phyloP scores from a whole-genome alignment of 768 basidiomycete species.

The Infundibulicybe gibba region DNA sequence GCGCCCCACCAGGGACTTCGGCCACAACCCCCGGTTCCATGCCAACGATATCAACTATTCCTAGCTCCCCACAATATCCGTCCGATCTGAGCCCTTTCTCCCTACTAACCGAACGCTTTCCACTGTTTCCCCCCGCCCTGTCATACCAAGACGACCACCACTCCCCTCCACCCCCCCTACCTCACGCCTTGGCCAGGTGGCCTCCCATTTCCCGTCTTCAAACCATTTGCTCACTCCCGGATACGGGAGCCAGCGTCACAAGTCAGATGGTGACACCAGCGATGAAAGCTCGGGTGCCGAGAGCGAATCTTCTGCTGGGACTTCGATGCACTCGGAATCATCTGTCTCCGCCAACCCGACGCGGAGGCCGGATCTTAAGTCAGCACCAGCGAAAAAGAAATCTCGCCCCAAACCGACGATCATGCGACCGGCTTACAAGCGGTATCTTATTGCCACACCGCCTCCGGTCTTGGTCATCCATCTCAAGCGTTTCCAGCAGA shows the following conservation, averaged over 20 bases:
- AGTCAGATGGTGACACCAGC: slow-evolving; percentile 15
- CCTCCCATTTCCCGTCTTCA: slow-evolving; percentile 9
- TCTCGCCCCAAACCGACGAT: slow-evolving; percentile 56
- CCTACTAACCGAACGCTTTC: not conserved
- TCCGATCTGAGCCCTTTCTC: slow-evolving; percentile 14
- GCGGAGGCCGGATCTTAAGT: slow-evolving; percentile 7
- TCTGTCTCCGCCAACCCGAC: slow-evolving; percentile 5
- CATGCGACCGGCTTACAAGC: slow-evolving; percentile 85
- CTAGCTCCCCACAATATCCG: slow-evolving; percentile 19
- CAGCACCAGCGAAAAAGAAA: slow-evolving; percentile 20
- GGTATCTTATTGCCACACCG: slow-evolving; percentile 83
- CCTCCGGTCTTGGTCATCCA: slow-evolving; percentile 91
- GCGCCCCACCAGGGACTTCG: no score
- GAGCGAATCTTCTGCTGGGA: slow-evolving; percentile 35
- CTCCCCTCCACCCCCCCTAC: slow-evolving; percentile 7
- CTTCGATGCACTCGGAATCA: slow-evolving; percentile 12
- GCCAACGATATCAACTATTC: no score
- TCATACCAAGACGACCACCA: slow-evolving; percentile 2
- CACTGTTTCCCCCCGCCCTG: slow-evolving; percentile 2
- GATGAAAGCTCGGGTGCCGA: slow-evolving; percentile 40
- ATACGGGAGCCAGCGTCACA: slow-evolving; percentile 6
- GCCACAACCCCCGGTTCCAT: slow-evolving; percentile 27
- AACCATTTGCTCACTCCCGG: slow-evolving; percentile 14
- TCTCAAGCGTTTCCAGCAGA: slow-evolving; percentile 92
- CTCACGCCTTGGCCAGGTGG: slow-evolving; percentile 12